These are phyloP conservation scores for Magnusiomyces tetraspermus DNA, from an alignment of 1,139 yeast genomes.

Conservation along the genomic window DNA sequence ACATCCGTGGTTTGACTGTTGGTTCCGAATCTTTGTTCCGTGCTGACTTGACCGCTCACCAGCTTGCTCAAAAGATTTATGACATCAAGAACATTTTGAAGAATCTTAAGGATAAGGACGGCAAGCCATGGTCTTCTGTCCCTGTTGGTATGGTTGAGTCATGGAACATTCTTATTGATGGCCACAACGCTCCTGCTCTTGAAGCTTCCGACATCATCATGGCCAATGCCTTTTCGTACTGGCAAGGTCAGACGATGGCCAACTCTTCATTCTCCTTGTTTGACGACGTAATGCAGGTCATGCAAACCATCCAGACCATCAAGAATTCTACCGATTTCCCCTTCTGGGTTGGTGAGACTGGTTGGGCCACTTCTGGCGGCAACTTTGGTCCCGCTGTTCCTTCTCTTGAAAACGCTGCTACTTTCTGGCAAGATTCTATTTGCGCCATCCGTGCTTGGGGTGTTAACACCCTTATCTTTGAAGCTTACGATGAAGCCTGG, in stretches of 20 bases:
- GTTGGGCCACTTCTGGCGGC: slow-evolving; percentile 93
- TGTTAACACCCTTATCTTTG: slow-evolving; percentile 80
- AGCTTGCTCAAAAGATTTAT: slow-evolving; percentile 45
- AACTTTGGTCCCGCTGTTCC: slow-evolving; percentile 47
- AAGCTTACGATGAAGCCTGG: slow-evolving; percentile 94
- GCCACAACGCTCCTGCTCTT: slow-evolving; percentile 57
- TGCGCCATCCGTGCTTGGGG: slow-evolving; percentile 96
- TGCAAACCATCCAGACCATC: slow-evolving; percentile 71
- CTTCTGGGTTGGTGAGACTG: slow-evolving; percentile 98
- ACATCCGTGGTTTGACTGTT: slow-evolving; percentile 67
- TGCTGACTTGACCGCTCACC: slow-evolving; percentile 61
- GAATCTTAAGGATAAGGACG: slow-evolving; percentile 65
- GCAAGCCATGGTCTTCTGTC: slow-evolving; percentile 57
- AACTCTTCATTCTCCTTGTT: slow-evolving; percentile 85
- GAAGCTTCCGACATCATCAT: slow-evolving; percentile 72
- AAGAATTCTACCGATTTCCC: slow-evolving; percentile 78
- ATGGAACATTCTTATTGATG: slow-evolving; percentile 86
- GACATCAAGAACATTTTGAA: slow-evolving; percentile 49
- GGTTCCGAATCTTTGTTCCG: slow-evolving; percentile 93
- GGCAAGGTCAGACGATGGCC: slow-evolving; percentile 87
- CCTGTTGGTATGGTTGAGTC: slow-evolving; percentile 94
- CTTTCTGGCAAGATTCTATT: slow-evolving; percentile 77
- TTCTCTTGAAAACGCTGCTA: slow-evolving; percentile 58
- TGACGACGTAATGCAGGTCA: slow-evolving; percentile 93
- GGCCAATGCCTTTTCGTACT: slow-evolving; percentile 94